Conservation (phyloP, 352 stramenopile genomes). For the Globisporangium iwayamae region DNA sequence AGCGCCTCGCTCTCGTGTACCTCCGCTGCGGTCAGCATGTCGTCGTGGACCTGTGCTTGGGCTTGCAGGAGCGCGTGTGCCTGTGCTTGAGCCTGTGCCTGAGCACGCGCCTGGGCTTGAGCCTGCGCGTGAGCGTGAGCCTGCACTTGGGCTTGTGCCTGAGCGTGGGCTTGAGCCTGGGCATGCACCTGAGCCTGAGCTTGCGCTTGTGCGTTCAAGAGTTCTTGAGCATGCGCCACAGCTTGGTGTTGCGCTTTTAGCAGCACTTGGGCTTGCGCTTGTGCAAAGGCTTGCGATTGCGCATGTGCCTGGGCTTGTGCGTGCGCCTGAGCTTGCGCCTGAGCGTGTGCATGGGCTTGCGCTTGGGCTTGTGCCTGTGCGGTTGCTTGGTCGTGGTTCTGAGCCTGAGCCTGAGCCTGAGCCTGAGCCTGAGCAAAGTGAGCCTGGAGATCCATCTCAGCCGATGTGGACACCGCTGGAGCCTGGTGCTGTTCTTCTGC, state of each 20-base stretch:
- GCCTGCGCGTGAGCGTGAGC: slow-evolving; percentile 21
- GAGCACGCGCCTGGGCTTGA: slow-evolving; percentile 28
- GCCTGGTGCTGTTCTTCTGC: slow-evolving; percentile 8
- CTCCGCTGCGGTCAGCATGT: slow-evolving; percentile 35
- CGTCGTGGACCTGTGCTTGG: slow-evolving; percentile 26
- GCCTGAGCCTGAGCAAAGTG: neutral
- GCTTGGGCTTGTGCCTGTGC: slow-evolving; percentile 1
- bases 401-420: neutral
- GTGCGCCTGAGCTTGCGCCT: neutral
- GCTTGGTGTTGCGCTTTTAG: slow-evolving; percentile 23
- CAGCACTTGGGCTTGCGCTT: slow-evolving; percentile 17
- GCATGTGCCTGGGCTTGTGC: slow-evolving; percentile 6
- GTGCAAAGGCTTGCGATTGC: slow-evolving; percentile 21
- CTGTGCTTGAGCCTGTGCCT: slow-evolving; percentile 30
- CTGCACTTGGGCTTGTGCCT: slow-evolving; percentile 21
- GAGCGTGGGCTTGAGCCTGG: slow-evolving; percentile 27
- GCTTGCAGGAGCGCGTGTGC: slow-evolving; percentile 15
- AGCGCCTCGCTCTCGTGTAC: slow-evolving; percentile 53
- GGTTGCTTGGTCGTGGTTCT: neutral
- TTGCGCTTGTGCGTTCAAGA: slow-evolving; percentile 32
- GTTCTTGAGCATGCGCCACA: slow-evolving; percentile 29
- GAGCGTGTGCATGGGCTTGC: slow-evolving; percentile 1
- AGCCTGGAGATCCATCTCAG: slow-evolving; percentile 9
- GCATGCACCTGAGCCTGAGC: slow-evolving; percentile 31
- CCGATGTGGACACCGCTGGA: neutral